Evolutionary conservation across 1,284 basidiomycete species (phyloP).

Genomic region (Ganoderma meredithae): DNA sequence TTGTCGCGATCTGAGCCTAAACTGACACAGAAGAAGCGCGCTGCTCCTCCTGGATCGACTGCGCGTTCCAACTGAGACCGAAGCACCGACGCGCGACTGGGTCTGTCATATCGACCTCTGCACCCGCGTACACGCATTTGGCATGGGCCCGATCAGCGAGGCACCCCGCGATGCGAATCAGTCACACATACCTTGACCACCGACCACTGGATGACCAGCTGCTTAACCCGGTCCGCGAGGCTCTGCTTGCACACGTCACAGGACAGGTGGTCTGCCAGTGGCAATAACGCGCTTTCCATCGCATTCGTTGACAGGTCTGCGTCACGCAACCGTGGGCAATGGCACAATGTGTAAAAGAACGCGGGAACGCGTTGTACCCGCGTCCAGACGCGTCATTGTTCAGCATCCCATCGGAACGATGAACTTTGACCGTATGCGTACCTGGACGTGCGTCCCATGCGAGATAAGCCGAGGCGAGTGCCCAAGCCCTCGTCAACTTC

Average conservation of each 20-base stretch:
- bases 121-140: background rate
- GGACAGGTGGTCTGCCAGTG: slow-evolving; percentile 43
- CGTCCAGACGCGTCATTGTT: background rate
- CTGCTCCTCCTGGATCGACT: background rate
- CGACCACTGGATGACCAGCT: slow-evolving; percentile 77
- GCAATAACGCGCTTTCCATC: slow-evolving; percentile 45
- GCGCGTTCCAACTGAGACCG: background rate
- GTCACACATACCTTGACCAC: slow-evolving; percentile 65
- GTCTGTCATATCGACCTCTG: slow-evolving; percentile 22
- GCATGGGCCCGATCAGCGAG: background rate
- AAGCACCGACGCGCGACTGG: background rate
- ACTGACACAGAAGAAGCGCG: background rate
- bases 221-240: slow-evolving; percentile 70
- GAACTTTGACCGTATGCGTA: slow-evolving; percentile 27
- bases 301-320: slow-evolving; percentile 45
- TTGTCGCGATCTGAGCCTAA: background rate
- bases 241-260: slow-evolving; percentile 62
- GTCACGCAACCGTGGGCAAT: background rate
- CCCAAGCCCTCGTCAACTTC: slow-evolving; percentile 50
- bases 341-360: background rate
- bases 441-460: slow-evolving; percentile 50
- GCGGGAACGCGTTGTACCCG: background rate
- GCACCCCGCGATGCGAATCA: background rate
- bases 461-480: slow-evolving; percentile 47
- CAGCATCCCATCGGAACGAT: slow-evolving; percentile 4